A percentile compares a stretch with the other conserved stretches of the same genome.
These are phyloP conservation scores for Galerina sulciceps DNA, from an alignment of 768 basidiomycete species.

Conservation along the genomic window DNA sequence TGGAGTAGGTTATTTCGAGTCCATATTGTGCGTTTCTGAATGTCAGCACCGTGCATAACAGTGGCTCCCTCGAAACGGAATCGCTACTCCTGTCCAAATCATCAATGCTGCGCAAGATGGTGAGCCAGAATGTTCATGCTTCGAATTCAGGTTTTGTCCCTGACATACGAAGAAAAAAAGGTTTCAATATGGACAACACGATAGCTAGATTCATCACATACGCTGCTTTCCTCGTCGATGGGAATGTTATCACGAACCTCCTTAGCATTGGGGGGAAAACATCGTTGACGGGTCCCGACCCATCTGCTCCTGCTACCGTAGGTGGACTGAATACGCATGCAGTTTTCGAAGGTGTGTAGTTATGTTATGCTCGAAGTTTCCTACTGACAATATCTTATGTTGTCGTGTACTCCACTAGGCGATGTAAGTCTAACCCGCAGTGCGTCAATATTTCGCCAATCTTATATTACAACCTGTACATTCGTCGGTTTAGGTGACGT, in stretches of 20 bases:
- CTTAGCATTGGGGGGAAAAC: constrained; percentile 27
- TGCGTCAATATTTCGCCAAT: not conserved
- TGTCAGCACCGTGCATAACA: not conserved
- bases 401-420: no score
- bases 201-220: constrained; percentile 25
- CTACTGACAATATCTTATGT: constrained; percentile 3
- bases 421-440: constrained; percentile 23
- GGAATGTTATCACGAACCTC: constrained; percentile 22
- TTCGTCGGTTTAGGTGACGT: constrained; percentile 12
- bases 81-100: constrained; percentile 17
- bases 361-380: not conserved
- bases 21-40: not conserved
- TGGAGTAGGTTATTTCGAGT: constrained; percentile 15
- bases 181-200: constrained; percentile 25
- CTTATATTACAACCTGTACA: no score
- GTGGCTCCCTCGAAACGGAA: constrained; percentile 16
- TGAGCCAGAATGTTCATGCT: not conserved
- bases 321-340: constrained; percentile 28
- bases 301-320: constrained; percentile 23
- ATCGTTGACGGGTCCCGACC: constrained; percentile 22
- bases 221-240: constrained; percentile 25
- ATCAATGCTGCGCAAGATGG: constrained; percentile 19
- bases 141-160: not conserved
- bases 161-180: not conserved
- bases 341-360: constrained; percentile 21